Conservation (phyloP, 2,329 filamentous ascomycete species). For the Corinectria fuckeliana region DNA sequence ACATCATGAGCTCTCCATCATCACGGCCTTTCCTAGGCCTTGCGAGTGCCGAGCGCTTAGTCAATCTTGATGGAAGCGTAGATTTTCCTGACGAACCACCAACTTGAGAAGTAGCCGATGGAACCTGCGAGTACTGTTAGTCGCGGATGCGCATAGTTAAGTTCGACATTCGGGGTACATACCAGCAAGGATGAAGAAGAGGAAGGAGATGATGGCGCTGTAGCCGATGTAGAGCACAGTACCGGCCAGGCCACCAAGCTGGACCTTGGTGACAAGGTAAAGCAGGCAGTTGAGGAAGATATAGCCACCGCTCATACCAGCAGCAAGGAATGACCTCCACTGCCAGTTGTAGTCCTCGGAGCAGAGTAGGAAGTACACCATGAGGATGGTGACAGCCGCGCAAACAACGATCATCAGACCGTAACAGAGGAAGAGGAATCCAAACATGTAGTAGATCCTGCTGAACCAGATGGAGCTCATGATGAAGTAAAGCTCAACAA, state of each 20-base stretch:
- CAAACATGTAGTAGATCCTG: conserved; percentile 99
- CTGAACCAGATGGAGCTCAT: conserved; percentile 99
- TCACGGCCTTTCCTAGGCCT: conserved; percentile 11
- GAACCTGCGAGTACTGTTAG: conserved; percentile 65
- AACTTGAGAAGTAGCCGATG: conserved; percentile 94
- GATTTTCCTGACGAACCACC: conserved; percentile 92
- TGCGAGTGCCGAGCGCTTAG: conserved; percentile 49
- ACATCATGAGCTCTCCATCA: conserved; percentile 29
- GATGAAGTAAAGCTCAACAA: conserved; percentile 98
- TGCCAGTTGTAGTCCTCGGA: conserved; percentile 99
- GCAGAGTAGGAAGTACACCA: conserved; percentile 96
- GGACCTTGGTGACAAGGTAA: conserved; percentile 89
- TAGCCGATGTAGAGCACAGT: conserved; percentile 94
- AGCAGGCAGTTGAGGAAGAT: conserved; percentile 91
- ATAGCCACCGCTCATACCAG: conserved; percentile 88
- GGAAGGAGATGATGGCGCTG: conserved; percentile 83
- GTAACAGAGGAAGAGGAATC: conserved; percentile 97
- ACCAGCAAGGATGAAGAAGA: conserved; percentile 96
- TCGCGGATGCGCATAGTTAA: neutral
- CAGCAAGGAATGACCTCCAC: conserved; percentile 92
- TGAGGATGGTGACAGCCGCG: conserved; percentile 87
- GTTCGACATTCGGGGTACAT: conserved; percentile 47
- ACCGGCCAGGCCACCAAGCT: conserved; percentile 82
- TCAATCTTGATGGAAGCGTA: conserved; percentile 99
- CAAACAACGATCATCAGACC: conserved; percentile 96